phyloP scores from a whole-genome alignment of 768 basidiomycete species.

The Boletus speciosus region DNA sequence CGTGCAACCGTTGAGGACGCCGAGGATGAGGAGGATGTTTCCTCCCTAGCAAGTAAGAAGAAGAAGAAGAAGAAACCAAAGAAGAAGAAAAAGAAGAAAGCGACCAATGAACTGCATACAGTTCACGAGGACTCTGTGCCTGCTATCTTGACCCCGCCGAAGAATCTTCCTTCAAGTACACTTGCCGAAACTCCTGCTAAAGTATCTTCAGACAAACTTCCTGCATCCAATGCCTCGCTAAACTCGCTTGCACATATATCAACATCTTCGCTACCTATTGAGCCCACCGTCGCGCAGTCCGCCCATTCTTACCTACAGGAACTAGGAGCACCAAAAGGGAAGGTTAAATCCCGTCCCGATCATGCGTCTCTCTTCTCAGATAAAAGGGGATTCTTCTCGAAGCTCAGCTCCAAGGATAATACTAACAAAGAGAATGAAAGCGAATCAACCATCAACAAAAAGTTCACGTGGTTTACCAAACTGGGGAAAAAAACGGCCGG shows the following conservation, averaged over 20 bases:
- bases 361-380: slow-evolving; percentile 50
- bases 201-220: slow-evolving; percentile 2
- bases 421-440: slow-evolving; percentile 33
- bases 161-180: slow-evolving; percentile 15
- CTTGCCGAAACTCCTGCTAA: slow-evolving; percentile 26
- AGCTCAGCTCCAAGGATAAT: slow-evolving; percentile 37
- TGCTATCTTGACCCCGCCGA: slow-evolving; percentile 15
- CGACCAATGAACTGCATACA: slow-evolving; percentile 12
- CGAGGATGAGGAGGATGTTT: slow-evolving; percentile 56
- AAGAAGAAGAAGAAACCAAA: slow-evolving; percentile 68
- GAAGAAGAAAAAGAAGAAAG: slow-evolving; percentile 69
- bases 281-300: slow-evolving; percentile 59
- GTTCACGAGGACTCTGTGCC: slow-evolving; percentile 21
- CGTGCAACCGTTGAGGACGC: slow-evolving; percentile 64
- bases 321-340: slow-evolving; percentile 49
- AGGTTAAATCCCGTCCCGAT: slow-evolving; percentile 68
- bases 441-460: slow-evolving; percentile 31
- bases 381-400: slow-evolving; percentile 47
- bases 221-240: slow-evolving; percentile 16
- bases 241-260: slow-evolving; percentile 31
- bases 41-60: slow-evolving; percentile 43
- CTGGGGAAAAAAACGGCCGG: slow-evolving; percentile 56
- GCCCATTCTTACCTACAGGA: slow-evolving; percentile 66
- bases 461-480: slow-evolving; percentile 53
- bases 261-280: slow-evolving; percentile 42